phyloP scores from a whole-genome alignment of 148 eudicot species.

The Amaranthus hypochondriacus region DNA sequence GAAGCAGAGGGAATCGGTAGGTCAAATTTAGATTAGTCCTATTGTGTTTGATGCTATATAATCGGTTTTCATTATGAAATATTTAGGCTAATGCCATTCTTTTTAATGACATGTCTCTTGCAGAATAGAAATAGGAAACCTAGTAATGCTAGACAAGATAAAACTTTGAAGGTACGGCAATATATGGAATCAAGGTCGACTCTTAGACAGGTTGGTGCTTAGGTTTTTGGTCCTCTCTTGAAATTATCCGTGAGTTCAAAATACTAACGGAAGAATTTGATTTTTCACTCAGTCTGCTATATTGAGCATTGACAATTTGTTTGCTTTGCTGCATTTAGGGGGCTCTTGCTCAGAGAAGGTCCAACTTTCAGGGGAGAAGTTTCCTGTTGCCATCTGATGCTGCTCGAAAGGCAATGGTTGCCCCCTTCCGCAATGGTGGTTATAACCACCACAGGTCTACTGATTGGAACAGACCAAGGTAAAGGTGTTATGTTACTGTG shows the following conservation, averaged over 20 bases:
- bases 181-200: slow-evolving; percentile 75
- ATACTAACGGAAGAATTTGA: neutral
- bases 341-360: slow-evolving; percentile 68
- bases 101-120: slow-evolving; percentile 2
- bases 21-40: slow-evolving; percentile 8
- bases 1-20: slow-evolving; percentile 65
- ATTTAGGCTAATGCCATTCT: neutral
- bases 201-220: slow-evolving; percentile 64
- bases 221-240: neutral
- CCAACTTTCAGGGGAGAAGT: slow-evolving; percentile 64
- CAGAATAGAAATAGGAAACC: slow-evolving; percentile 58
- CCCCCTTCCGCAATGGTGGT: slow-evolving; percentile 53
- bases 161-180: slow-evolving; percentile 44
- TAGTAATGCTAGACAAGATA: slow-evolving; percentile 48
- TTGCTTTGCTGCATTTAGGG: slow-evolving; percentile 40
- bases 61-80: neutral
- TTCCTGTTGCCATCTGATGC: slow-evolving; percentile 69
- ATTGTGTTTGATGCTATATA: neutral
- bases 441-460: slow-evolving; percentile 38
- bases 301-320: neutral
- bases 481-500: neutral
- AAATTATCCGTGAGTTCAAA: neutral
- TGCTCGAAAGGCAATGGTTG: slow-evolving; percentile 55
- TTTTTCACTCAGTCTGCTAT: neutral
- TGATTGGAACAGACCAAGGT: slow-evolving; percentile 72